phyloP scores from a whole-genome alignment of 352 stramenopile species.

The Phytophthora sojae region DNA sequence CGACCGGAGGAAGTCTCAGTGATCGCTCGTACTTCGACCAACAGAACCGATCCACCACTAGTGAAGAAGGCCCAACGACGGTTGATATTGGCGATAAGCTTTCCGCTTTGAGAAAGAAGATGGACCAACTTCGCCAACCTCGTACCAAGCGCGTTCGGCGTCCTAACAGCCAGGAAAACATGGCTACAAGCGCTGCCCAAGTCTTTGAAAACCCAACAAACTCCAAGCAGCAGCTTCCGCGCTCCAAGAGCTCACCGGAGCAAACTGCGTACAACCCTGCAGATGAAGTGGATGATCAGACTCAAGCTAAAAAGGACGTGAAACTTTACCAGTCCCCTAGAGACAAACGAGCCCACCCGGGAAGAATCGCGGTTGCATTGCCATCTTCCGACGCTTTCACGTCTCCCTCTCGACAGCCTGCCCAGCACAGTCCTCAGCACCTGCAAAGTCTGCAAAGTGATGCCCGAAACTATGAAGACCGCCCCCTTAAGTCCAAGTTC shows the following conservation, averaged over 20 bases:
- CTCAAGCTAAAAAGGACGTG: constrained; percentile 7
- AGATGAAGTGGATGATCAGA: constrained; percentile 13
- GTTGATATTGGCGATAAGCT: constrained; percentile 64
- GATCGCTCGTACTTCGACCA: constrained; percentile 53
- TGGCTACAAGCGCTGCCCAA: neutral
- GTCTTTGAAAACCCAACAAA: neutral
- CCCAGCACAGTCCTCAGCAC: constrained; percentile 48
- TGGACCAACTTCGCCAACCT: constrained; percentile 51
- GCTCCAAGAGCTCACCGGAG: constrained; percentile 30
- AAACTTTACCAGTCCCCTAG: neutral
- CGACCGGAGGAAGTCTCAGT: constrained; percentile 40
- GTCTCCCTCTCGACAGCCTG: constrained; percentile 14
- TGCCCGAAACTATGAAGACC: constrained; percentile 35
- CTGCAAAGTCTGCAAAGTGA: constrained; percentile 56
- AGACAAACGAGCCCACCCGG: constrained; percentile 23
- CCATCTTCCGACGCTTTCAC: constrained; percentile 8
- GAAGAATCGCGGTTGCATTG: neutral
- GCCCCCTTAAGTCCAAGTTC: constrained; percentile 48
- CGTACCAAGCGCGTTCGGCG: constrained; percentile 46
- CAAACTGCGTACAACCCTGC: constrained; percentile 7
- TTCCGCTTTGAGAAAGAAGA: constrained; percentile 67
- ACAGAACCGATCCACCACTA: constrained; percentile 11
- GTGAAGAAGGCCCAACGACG: constrained; percentile 7
- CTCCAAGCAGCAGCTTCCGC: neutral
- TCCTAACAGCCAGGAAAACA: constrained; percentile 19